Conservation (phyloP, 2,329 filamentous ascomycete genomes). For the Botrytis medusae region DNA sequence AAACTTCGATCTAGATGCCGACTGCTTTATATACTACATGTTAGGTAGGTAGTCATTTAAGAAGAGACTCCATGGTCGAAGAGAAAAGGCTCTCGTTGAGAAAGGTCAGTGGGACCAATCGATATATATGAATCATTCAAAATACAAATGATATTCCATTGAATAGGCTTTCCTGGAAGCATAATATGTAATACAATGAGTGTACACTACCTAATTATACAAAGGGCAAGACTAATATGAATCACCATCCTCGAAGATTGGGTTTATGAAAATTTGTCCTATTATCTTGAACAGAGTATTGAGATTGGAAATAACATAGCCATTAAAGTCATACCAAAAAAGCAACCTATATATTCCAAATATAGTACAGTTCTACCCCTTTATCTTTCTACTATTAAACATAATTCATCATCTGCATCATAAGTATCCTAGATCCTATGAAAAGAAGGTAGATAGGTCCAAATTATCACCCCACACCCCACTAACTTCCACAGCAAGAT, state of each 20-base stretch:
- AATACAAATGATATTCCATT: background rate
- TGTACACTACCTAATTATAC: background rate
- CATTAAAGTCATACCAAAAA: background rate
- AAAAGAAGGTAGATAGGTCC: conserved; percentile 11
- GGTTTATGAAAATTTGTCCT: no score
- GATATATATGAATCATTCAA: background rate
- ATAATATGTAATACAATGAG: background rate
- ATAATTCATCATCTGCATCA: background rate
- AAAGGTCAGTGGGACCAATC: background rate
- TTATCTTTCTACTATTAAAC: background rate
- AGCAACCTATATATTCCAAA: background rate
- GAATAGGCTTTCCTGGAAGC: background rate
- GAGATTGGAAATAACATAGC: background rate
- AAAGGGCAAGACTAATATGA: background rate
- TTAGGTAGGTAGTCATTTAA: background rate
- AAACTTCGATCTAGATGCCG: background rate
- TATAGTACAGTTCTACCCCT: background rate
- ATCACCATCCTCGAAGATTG: background rate
- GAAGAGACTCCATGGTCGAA: background rate
- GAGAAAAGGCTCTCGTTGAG: background rate
- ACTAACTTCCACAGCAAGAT: conserved; percentile 76
- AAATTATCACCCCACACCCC: conserved; percentile 42
- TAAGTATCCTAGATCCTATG: background rate
- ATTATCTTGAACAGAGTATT: background rate
- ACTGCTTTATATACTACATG: background rate